Evolutionary conservation across 345 rosid genomes (phyloP).

Genomic region (Hypericum androsaemum): DNA sequence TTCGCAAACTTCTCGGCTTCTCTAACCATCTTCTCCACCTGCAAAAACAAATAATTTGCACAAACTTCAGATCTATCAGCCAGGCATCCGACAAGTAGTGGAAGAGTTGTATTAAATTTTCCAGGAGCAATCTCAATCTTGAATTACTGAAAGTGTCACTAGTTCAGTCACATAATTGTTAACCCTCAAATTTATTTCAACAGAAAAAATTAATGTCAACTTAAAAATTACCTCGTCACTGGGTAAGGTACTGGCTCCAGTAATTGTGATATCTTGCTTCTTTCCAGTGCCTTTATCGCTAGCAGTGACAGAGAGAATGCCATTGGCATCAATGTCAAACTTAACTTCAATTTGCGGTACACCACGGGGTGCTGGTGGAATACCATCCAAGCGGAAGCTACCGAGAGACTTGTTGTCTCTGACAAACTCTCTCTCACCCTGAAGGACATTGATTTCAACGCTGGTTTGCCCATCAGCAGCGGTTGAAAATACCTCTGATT

Average conservation of each 20-base stretch:
- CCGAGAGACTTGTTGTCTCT: conserved; percentile 47
- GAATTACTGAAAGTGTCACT: no score
- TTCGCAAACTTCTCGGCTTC: conserved; percentile 51
- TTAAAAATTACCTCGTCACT: conserved; percentile 38
- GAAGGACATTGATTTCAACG: conserved; percentile 39
- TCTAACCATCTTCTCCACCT: conserved; percentile 45
- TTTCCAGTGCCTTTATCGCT: conserved; percentile 48
- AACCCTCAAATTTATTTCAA: no score
- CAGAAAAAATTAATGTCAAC: no score
- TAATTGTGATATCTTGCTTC: conserved; percentile 36
- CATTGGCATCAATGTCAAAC: conserved; percentile 43
- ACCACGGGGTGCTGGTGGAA: conserved; percentile 59
- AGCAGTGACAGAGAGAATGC: conserved; percentile 41
- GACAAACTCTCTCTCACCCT: conserved; percentile 46
- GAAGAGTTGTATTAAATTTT: no score
- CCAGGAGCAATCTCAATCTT: no score
- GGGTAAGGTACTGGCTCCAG: conserved; percentile 42
- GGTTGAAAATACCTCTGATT: conserved; percentile 32
- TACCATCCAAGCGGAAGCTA: conserved; percentile 38
- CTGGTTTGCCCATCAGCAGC: conserved; percentile 43
- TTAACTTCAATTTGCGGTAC: conserved; percentile 43
- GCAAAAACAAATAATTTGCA: no score
- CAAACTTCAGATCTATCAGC: no score
- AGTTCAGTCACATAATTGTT: no score
- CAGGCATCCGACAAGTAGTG: no score